Conservation (phyloP, 352 stramenopile species). For the Globisporangium emineosum region DNA sequence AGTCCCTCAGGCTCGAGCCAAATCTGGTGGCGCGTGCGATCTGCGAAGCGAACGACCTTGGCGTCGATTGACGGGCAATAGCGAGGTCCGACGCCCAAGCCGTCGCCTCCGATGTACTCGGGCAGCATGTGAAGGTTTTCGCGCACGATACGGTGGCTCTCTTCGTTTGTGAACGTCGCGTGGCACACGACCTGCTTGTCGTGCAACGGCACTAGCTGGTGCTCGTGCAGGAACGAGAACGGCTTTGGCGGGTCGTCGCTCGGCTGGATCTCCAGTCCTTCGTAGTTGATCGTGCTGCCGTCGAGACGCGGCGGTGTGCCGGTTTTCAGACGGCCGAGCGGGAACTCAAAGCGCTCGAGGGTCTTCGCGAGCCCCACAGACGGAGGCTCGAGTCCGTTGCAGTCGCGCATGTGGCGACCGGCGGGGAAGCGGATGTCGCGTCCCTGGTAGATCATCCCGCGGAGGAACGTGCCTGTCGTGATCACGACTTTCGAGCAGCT, state of each 20-base stretch:
- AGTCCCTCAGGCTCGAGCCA: slow-evolving; percentile 99
- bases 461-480: slow-evolving; percentile 98
- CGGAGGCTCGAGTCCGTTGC: slow-evolving; percentile 90
- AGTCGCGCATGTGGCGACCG: slow-evolving; percentile 89
- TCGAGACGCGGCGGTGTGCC: slow-evolving; percentile 97
- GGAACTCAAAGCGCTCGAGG: slow-evolving; percentile 91
- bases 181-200: slow-evolving; percentile 91
- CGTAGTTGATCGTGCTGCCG: slow-evolving; percentile 94
- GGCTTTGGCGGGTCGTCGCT: slow-evolving; percentile 89
- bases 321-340: slow-evolving; percentile 95
- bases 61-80: slow-evolving; percentile 99
- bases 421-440: slow-evolving; percentile 89
- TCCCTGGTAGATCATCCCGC: slow-evolving; percentile 95
- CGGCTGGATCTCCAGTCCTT: slow-evolving; percentile 88
- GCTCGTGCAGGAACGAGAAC: slow-evolving; percentile 95
- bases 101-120: slow-evolving; percentile 87
- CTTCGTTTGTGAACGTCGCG: slow-evolving; percentile 95
- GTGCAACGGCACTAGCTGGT: slow-evolving; percentile 59
- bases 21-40: slow-evolving; percentile 82
- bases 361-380: slow-evolving; percentile 93
- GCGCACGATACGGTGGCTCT: slow-evolving; percentile 93
- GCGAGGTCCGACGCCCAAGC: slow-evolving; percentile 64
- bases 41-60: slow-evolving; percentile 88
- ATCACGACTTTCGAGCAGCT: slow-evolving; percentile 87
- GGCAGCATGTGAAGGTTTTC: slow-evolving; percentile 94